These are phyloP conservation scores for Yamadazyma philogaea DNA, from an alignment of 805 yeast genomes.

Conservation along the genomic window DNA sequence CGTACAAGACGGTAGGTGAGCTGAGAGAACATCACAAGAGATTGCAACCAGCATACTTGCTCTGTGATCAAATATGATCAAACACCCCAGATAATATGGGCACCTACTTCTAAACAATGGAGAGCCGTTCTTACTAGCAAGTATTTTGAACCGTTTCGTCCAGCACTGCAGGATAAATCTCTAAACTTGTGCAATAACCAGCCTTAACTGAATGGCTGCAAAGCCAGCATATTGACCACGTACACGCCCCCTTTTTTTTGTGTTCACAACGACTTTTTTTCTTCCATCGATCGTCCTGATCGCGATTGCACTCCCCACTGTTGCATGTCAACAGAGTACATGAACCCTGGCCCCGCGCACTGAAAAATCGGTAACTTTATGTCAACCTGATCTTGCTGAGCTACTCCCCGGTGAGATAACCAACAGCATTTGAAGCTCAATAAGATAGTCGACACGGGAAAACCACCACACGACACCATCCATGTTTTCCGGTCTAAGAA, in stretches of 20 bases:
- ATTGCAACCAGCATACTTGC: neutral
- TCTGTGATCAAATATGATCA: neutral
- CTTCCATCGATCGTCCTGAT: too few relatives aligned
- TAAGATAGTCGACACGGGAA: neutral
- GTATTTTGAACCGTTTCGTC: neutral
- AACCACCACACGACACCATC: neutral
- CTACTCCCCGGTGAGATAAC: too few relatives aligned
- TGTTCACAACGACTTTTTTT: too few relatives aligned
- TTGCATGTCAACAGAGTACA: neutral
- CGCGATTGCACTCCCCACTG: neutral
- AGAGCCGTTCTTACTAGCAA: neutral
- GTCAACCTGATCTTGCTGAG: too few relatives aligned
- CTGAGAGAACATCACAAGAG: neutral
- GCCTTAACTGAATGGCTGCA: neutral
- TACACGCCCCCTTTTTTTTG: neutral
- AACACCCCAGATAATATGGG: neutral
- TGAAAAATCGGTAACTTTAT: neutral
- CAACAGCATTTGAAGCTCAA: too few relatives aligned
- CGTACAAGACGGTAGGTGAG: neutral
- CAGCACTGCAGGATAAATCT: neutral
- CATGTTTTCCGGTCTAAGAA: slow-evolving; percentile 40
- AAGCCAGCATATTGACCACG: neutral
- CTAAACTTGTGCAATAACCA: neutral
- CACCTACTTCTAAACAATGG: neutral
- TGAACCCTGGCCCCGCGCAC: neutral